Evolutionary conservation across 2,329 filamentous ascomycete species (phyloP).

Genomic region (Xylariales sp.): DNA sequence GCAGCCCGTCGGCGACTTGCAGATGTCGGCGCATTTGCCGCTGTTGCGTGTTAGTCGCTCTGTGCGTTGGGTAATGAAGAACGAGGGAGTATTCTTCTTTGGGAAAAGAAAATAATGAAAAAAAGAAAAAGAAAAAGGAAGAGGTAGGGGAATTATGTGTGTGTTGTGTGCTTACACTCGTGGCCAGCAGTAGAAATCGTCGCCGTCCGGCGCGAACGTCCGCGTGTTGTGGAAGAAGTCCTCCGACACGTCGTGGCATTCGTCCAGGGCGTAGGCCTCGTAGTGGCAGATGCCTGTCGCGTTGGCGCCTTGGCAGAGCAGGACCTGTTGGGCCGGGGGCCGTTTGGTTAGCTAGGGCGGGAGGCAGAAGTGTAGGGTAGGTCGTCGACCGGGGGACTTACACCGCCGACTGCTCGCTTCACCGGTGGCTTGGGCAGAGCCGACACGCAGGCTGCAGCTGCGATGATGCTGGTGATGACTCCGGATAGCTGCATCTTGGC

Average conservation of each 20-base stretch:
- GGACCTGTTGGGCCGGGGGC: constrained; percentile 52
- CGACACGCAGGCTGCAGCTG: constrained; percentile 41
- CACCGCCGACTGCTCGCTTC: constrained; percentile 60
- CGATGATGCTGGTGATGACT: constrained; percentile 42
- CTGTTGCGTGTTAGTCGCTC: constrained; percentile 41
- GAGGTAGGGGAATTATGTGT: background rate
- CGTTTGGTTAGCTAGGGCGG: constrained; percentile 16
- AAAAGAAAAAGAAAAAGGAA: too few species aligned
- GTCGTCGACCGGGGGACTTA: constrained; percentile 50
- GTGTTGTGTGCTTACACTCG: constrained; percentile 48
- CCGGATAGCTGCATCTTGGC: constrained; percentile 46
- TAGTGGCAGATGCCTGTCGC: constrained; percentile 61
- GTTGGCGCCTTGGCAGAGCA: constrained; percentile 63
- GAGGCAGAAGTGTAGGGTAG: background rate
- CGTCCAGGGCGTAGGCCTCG: constrained; percentile 56
- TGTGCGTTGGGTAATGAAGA: too few species aligned
- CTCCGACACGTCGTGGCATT: constrained; percentile 59
- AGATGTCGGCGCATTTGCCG: constrained; percentile 56
- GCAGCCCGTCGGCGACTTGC: constrained; percentile 64
- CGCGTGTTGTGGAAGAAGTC: constrained; percentile 56
- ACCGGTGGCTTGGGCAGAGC: constrained; percentile 48
- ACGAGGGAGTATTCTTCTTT: too few species aligned
- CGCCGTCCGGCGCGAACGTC: constrained; percentile 65
- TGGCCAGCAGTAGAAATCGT: constrained; percentile 61
- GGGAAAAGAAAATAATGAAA: too few species aligned